A percentile compares a stretch with the other conserved stretches of the same genome.
Evolutionary conservation across 345 rosid species (phyloP).

Genomic region (Eucalyptus fibrosa): DNA sequence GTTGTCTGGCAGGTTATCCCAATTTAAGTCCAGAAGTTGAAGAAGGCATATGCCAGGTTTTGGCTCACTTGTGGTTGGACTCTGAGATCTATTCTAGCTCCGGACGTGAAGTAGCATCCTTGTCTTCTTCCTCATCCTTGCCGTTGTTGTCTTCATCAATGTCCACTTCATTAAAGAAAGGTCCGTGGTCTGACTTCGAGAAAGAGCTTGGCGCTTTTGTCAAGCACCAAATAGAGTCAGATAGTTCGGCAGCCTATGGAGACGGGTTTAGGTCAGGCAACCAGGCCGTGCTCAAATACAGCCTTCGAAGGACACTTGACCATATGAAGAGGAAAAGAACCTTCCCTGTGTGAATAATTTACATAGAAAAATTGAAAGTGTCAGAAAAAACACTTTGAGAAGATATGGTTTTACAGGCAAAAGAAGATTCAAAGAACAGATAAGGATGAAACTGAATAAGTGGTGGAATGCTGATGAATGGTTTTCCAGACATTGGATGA

Average conservation of each 20-base stretch:
- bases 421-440: background rate
- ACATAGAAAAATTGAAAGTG: background rate
- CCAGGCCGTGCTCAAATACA: constrained; percentile 52
- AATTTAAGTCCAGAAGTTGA: constrained; percentile 87
- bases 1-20: constrained; percentile 45
- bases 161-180: constrained; percentile 53
- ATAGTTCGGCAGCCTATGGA: constrained; percentile 75
- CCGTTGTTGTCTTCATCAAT: constrained; percentile 13
- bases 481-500: background rate
- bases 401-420: background rate
- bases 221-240: constrained; percentile 79
- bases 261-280: constrained; percentile 80
- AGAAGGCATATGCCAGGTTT: constrained; percentile 96
- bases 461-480: background rate
- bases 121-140: constrained; percentile 35
- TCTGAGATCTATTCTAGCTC: constrained; percentile 59
- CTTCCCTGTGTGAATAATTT: constrained; percentile 42
- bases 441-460: background rate
- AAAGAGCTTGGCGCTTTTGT: constrained; percentile 83
- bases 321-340: constrained; percentile 70
- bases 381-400: background rate
- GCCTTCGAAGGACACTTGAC: constrained; percentile 68
- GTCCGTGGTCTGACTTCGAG: constrained; percentile 78
- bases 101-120: constrained; percentile 29
- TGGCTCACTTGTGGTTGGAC: constrained; percentile 97